These are phyloP conservation scores for Salvia splendens DNA, from an alignment of 257 asterid genomes.

Conservation along the genomic window DNA sequence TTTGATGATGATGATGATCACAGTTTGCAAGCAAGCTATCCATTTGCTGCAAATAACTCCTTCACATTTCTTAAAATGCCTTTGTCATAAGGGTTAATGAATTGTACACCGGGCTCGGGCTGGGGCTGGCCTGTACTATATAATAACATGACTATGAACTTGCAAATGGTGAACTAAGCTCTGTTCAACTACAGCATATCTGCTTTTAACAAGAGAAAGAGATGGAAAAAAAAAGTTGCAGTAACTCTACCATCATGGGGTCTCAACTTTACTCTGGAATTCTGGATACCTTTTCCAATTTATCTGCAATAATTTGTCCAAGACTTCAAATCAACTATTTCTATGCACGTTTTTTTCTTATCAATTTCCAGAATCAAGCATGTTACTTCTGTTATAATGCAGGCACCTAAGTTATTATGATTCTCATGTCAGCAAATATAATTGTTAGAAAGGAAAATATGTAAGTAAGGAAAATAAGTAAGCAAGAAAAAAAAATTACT, in stretches of 20 bases:
- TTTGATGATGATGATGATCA: constrained; percentile 1
- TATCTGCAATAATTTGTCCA: constrained; percentile 40
- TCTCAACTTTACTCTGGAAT: constrained; percentile 34
- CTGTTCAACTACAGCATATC: not conserved
- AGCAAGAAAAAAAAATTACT: no score
- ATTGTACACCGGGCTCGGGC: constrained; percentile 27
- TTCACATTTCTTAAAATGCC: constrained; percentile 48
- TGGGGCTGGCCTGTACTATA: constrained; percentile 32
- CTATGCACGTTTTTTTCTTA: not conserved
- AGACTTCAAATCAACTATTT: not conserved
- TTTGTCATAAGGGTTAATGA: constrained; percentile 51
- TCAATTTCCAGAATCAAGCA: constrained; percentile 11
- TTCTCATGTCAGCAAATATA: no score
- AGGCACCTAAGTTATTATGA: constrained; percentile 11
- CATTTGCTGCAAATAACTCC: constrained; percentile 43
- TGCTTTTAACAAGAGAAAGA: not conserved
- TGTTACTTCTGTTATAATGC: constrained; percentile 9
- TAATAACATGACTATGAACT: not conserved
- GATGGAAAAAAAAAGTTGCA: not conserved
- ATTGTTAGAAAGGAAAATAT: no score
- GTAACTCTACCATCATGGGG: constrained; percentile 35
- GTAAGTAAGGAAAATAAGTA: no score
- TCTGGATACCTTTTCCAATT: constrained; percentile 59
- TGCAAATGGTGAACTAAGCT: not conserved
- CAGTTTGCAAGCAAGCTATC: constrained; percentile 19